Conservation (phyloP, 768 basidiomycete species). For the Psilocybe cubensis region DNA sequence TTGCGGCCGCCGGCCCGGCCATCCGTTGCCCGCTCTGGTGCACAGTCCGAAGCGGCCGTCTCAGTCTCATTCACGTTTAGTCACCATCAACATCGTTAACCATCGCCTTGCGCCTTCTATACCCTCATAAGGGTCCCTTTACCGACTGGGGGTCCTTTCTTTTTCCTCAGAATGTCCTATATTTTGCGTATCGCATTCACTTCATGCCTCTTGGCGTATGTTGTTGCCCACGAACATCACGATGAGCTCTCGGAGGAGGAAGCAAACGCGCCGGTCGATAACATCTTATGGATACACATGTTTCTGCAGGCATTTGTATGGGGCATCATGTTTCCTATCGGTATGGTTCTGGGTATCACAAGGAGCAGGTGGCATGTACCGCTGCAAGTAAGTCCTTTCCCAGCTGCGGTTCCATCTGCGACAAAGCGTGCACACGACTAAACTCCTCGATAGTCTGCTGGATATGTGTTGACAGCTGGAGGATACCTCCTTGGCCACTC, state of each 20-base stretch:
- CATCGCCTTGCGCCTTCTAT: not conserved
- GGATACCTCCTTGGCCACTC: conserved; percentile 86
- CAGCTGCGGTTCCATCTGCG: not conserved
- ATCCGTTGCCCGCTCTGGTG: too few species aligned
- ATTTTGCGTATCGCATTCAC: conserved; percentile 6
- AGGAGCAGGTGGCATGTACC: conserved; percentile 92
- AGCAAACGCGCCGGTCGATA: conserved; percentile 68
- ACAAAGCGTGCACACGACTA: not conserved
- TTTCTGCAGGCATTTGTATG: conserved; percentile 76
- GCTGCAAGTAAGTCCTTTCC: conserved; percentile 58
- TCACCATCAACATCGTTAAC: not conserved
- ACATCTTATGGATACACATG: conserved; percentile 84
- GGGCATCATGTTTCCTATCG: conserved; percentile 87
- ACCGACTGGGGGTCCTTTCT: not conserved
- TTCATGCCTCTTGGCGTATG: conserved; percentile 24
- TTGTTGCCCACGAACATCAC: conserved; percentile 64
- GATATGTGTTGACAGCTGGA: conserved; percentile 67
- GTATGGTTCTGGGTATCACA: conserved; percentile 77
- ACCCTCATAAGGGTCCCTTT: not conserved
- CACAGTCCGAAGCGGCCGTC: not conserved
- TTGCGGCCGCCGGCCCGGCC: not conserved
- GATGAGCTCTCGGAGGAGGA: conserved; percentile 68
- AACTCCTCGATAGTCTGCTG: conserved; percentile 51
- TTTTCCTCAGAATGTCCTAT: conserved; percentile 7
- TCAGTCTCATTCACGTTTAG: not conserved